Base-by-base conservation (phyloP, 108 stramenopile species). In the Skeletonema marinoi region DNA sequence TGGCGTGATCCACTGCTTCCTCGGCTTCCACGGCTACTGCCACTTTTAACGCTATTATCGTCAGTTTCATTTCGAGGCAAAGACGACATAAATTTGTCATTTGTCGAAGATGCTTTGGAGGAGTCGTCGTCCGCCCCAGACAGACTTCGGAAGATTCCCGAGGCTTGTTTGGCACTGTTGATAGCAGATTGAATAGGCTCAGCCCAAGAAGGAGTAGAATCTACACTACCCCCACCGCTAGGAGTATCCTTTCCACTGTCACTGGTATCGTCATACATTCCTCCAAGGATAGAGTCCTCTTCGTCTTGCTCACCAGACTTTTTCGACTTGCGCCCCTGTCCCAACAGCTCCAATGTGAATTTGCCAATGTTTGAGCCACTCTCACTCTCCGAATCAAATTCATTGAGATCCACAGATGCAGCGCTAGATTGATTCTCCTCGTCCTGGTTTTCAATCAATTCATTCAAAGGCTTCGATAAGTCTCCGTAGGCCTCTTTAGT, bases 11-110 rank as follows among this genome's bases (percentile, higher is more conserved):
- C 50, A 51, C 16, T 33, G 56, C 56, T 70, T 36, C 44, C 17
- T 41, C 25, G 32, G 29, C 56, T 68, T 19, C 77, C 71, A n/a
- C 51, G 25, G 59, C 16, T 56, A 19, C 64, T 65, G n/a, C 64
- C 39, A 35, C 68, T 77, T 29, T 63, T 46, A 25, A 70, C 77
- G 29, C 69, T 66, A 16, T 54, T 30, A 58, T 78, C 78, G 62
- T 66, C 65, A 62, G 50, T 51, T 14, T 56, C 56, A 25, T 38
- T 32, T 48, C 29, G 32, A 11, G 71, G 66, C 25, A 80, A 72
- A 35, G 78, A 80, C 4, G 72, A 80, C 58, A 80, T 65, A 66
- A 80, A 80, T 19, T 80, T 80, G 51, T 80, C 79, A n/a, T 80
- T 80, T 62, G 64, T 63, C 13, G 56, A 73, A 2, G 68, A 70